Conservation (phyloP, 2,329 filamentous ascomycete genomes). For the Pseudogymnoascus destructans region DNA sequence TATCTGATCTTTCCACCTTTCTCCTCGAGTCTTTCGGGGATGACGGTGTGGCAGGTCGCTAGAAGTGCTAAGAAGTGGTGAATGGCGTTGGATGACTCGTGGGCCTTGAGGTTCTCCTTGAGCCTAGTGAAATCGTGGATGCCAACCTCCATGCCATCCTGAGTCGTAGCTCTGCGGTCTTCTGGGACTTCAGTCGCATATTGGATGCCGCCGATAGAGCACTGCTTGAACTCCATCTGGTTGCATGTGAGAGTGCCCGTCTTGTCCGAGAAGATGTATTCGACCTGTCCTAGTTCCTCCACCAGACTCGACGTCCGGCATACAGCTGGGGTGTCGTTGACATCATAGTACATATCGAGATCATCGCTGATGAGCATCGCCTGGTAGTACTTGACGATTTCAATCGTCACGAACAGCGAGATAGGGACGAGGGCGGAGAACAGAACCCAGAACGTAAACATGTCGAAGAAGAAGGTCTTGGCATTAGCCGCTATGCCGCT, state of each 20-base stretch:
- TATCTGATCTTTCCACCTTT: slow-evolving; percentile 81
- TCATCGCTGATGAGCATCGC: slow-evolving; percentile 97
- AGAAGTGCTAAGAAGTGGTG: slow-evolving; percentile 81
- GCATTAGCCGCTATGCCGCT: slow-evolving; percentile 43
- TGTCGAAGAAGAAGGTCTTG: slow-evolving; percentile 78
- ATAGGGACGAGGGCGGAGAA: slow-evolving; percentile 96
- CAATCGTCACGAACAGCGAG: slow-evolving; percentile 92
- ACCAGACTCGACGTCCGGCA: slow-evolving; percentile 94
- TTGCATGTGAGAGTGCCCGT: slow-evolving; percentile 97
- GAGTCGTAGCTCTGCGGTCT: slow-evolving; percentile 67
- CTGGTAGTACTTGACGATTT: slow-evolving; percentile 96
- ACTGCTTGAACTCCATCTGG: slow-evolving; percentile 97
- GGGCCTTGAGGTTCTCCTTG: slow-evolving; percentile 44
- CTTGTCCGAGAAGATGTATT: slow-evolving; percentile 98
- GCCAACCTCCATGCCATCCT: slow-evolving; percentile 61
- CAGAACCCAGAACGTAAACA: slow-evolving; percentile 96
- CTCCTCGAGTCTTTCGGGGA: slow-evolving; percentile 74
- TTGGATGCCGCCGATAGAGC: slow-evolving; percentile 82
- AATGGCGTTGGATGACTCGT: slow-evolving; percentile 46
- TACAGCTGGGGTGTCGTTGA: slow-evolving; percentile 87
- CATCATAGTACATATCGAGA: slow-evolving; percentile 94
- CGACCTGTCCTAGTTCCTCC: slow-evolving; percentile 93
- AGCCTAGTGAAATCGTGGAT: slow-evolving; percentile 56
- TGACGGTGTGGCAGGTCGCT: slow-evolving; percentile 90
- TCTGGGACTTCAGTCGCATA: slow-evolving; percentile 89